Conservation (phyloP, 768 basidiomycete genomes). For the Macrolepiota albuminosa region DNA sequence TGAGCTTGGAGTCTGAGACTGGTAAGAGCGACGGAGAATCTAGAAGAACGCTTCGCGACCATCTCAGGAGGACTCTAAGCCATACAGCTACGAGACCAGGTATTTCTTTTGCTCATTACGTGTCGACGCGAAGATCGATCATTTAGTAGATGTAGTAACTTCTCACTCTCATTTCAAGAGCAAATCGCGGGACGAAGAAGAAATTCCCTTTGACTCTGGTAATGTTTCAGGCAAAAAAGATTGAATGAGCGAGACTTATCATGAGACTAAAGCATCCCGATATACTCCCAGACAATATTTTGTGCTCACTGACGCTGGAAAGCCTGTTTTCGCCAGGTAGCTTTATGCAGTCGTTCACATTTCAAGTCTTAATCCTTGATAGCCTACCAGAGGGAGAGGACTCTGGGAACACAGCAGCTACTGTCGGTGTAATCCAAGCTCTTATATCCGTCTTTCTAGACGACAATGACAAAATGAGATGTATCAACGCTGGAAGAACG, state of each 20-base stretch:
- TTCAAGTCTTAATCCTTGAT: not conserved
- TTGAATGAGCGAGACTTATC: conserved; percentile 6
- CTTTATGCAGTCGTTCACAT: conserved; percentile 1
- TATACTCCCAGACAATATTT: conserved; percentile 77
- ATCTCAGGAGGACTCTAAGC: conserved; percentile 63
- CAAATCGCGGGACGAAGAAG: conserved; percentile 29
- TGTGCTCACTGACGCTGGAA: conserved; percentile 91
- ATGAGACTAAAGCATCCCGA: conserved; percentile 26
- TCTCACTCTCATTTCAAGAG: conserved; percentile 26
- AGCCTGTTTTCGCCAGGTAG: conserved; percentile 93
- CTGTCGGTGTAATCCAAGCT: conserved; percentile 92
- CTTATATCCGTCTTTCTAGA: conserved; percentile 94
- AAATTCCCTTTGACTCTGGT: conserved; percentile 39
- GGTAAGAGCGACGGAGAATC: conserved; percentile 47
- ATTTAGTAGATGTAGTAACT: conserved; percentile 22
- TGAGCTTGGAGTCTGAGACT: conserved; percentile 36
- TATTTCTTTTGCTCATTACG: conserved; percentile 15
- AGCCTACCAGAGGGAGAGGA: conserved; percentile 55
- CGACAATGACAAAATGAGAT: conserved; percentile 81
- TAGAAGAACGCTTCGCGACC: conserved; percentile 64
- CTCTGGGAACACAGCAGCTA: conserved; percentile 64
- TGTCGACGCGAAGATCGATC: conserved; percentile 3
- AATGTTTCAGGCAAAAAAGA: conserved; percentile 3
- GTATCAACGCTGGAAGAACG: conserved; percentile 76
- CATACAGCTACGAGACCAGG: conserved; percentile 47